Evolutionary conservation across 441 rosid species (phyloP).

Genomic region (Populus hybrid): DNA sequence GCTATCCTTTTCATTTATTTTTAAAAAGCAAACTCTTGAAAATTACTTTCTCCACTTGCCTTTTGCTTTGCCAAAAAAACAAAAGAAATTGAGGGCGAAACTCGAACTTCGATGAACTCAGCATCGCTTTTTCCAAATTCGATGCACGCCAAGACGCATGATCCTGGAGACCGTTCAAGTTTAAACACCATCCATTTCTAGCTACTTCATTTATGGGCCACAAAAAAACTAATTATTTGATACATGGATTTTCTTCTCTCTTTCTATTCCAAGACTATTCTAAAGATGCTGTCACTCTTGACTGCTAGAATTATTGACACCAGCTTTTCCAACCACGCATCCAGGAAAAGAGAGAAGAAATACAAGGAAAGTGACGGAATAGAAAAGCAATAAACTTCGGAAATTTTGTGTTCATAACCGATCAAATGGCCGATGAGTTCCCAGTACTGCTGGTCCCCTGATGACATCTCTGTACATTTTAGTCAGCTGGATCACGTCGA

Average conservation of each 20-base stretch:
- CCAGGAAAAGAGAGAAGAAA: background rate
- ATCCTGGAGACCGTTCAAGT: background rate
- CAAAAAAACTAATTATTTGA: background rate
- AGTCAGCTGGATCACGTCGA: background rate
- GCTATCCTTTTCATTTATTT: background rate
- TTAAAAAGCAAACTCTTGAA: no score
- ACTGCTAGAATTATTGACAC: background rate
- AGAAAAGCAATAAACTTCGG: background rate
- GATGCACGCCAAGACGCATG: background rate
- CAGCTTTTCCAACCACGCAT: background rate
- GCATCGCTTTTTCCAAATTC: background rate
- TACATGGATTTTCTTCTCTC: no score
- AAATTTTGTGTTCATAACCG: no score
- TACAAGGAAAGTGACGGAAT: background rate
- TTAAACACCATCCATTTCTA: background rate
- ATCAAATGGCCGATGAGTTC: background rate
- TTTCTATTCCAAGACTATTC: background rate
- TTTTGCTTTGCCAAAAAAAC: background rate
- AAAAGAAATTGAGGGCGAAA: no score
- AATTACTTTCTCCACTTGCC: background rate
- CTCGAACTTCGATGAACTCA: background rate
- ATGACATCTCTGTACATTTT: background rate
- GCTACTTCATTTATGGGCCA: background rate
- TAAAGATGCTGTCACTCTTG: background rate
- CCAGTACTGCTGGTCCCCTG: background rate